These are phyloP conservation scores for Pterocarpus macrocarpus DNA, from an alignment of 306 rosid genomes.

Conservation along the genomic window DNA sequence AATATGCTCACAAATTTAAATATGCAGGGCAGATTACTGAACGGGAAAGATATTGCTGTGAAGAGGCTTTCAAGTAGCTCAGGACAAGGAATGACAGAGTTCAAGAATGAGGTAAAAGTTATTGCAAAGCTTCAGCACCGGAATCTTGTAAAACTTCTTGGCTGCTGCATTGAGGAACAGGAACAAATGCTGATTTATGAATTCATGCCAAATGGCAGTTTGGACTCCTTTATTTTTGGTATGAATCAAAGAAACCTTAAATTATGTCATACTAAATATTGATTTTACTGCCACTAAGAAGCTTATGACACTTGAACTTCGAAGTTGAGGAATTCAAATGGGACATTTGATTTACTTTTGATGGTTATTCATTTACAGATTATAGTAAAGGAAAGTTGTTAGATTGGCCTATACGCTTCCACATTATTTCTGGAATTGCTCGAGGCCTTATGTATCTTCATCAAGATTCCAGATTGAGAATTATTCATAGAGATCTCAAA, in stretches of 20 bases:
- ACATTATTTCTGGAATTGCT: slow-evolving; percentile 22
- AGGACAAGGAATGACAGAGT: slow-evolving; percentile 13
- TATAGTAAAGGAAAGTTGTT: background rate
- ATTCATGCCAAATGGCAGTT: slow-evolving; percentile 31
- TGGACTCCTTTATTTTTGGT: slow-evolving; percentile 29
- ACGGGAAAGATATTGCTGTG: slow-evolving; percentile 31
- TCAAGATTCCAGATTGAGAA: slow-evolving; percentile 30
- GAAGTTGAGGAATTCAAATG: background rate
- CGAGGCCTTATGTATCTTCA: slow-evolving; percentile 16
- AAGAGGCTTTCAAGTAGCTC: slow-evolving; percentile 14
- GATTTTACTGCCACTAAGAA: background rate
- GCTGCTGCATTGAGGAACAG: slow-evolving; percentile 24
- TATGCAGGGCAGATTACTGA: slow-evolving; percentile 2
- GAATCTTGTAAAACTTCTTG: slow-evolving; percentile 33
- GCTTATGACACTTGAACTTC: background rate
- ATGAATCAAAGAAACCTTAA: background rate
- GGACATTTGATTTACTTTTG: background rate
- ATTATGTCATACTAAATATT: background rate
- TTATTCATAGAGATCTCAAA: slow-evolving; percentile 33
- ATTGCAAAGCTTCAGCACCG: slow-evolving; percentile 41
- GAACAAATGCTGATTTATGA: slow-evolving; percentile 30
- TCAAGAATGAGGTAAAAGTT: background rate
- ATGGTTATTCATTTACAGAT: background rate
- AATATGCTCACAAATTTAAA: background rate
- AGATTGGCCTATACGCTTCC: background rate